Conservation (phyloP, 257 asterid genomes). For the Eustoma russellianum region DNA sequence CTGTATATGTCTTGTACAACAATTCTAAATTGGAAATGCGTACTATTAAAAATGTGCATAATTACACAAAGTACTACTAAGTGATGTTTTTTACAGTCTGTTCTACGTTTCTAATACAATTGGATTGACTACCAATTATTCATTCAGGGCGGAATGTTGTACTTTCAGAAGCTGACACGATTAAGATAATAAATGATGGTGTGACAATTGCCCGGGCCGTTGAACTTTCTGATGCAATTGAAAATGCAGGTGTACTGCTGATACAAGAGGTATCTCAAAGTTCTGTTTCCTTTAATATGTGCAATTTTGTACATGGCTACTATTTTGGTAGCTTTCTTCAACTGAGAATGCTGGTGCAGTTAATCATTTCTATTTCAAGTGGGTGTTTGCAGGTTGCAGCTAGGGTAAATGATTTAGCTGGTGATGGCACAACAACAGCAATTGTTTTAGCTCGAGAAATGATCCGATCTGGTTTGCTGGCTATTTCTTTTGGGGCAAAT, state of each 20-base stretch:
- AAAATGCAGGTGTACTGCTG: slow-evolving; percentile 75
- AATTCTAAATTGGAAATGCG: too few relatives aligned
- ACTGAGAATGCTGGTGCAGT: too few relatives aligned
- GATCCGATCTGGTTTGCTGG: slow-evolving; percentile 66
- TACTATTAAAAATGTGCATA: too few relatives aligned
- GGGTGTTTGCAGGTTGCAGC: slow-evolving; percentile 53
- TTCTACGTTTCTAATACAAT: not conserved
- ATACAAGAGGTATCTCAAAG: slow-evolving; percentile 58
- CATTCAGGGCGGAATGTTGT: slow-evolving; percentile 79
- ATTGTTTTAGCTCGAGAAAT: slow-evolving; percentile 87
- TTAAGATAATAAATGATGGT: slow-evolving; percentile 87
- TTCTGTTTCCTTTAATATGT: not conserved
- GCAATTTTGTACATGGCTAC: too few relatives aligned
- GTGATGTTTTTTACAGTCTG: too few relatives aligned
- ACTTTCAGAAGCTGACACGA: slow-evolving; percentile 50
- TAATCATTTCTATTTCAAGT: not conserved
- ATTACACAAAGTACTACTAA: not conserved
- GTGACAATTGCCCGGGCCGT: slow-evolving; percentile 89
- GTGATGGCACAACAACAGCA: slow-evolving; percentile 97
- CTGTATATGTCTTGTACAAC: too few relatives aligned
- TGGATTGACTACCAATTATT: not conserved
- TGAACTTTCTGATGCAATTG: slow-evolving; percentile 84
- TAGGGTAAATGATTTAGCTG: slow-evolving; percentile 74
- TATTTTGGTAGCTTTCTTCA: not conserved
- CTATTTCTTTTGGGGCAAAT: slow-evolving; percentile 80